These are phyloP conservation scores for Talaromyces thailandensis DNA, from an alignment of 495 filamentous ascomycete genomes.

Conservation along the genomic window DNA sequence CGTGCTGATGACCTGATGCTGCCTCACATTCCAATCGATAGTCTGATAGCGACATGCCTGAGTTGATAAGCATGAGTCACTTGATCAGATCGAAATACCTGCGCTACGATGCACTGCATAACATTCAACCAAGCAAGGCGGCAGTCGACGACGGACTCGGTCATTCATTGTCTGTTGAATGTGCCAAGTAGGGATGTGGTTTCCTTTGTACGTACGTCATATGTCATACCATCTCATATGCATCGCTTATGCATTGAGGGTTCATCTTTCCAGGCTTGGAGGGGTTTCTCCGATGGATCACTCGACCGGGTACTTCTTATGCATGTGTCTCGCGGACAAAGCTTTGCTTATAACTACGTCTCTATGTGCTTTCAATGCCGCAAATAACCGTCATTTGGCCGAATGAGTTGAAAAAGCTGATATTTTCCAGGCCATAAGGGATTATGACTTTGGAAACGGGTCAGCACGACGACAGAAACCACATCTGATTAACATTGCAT, in stretches of 20 bases:
- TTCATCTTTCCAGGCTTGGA: neutral
- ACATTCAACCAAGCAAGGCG: neutral
- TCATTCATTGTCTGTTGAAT: neutral
- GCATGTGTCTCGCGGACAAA: neutral
- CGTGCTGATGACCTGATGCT: neutral
- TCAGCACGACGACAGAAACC: neutral
- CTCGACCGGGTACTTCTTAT: neutral
- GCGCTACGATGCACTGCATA: neutral
- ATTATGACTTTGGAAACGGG: neutral
- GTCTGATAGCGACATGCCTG: neutral
- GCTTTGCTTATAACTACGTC: neutral
- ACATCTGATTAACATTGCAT: constrained; percentile 1
- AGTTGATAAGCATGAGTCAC: neutral
- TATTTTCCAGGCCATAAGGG: neutral
- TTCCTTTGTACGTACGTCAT: neutral
- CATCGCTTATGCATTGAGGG: neutral
- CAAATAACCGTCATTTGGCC: neutral
- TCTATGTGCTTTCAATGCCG: neutral
- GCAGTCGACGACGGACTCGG: neutral
- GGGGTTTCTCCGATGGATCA: neutral
- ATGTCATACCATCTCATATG: neutral
- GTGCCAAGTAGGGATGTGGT: neutral
- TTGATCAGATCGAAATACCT: neutral
- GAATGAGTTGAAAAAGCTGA: neutral
- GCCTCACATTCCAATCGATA: neutral